Percentiles rank a stretch among this genome's conserved stretches.
Conservation (phyloP, 1,284 basidiomycete genomes). For the Coniophora puteana region DNA sequence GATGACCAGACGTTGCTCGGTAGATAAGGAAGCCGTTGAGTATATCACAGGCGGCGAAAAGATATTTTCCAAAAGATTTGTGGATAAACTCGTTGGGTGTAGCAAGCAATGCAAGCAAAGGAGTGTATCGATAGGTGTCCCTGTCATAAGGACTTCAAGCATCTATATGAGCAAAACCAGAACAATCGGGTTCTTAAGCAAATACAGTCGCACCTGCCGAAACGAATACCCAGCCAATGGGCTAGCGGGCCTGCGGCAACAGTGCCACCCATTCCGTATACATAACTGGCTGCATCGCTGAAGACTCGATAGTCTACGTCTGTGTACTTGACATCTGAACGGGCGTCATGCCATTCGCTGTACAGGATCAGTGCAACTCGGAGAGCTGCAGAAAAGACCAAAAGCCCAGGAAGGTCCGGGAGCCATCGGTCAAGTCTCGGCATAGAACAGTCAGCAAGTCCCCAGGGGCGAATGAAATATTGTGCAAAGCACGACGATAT, state of each 20-base stretch:
- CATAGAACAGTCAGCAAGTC: too few relatives aligned
- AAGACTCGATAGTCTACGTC: conserved; percentile 98
- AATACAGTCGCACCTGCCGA: conserved; percentile 65
- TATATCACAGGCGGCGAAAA: conserved; percentile 88
- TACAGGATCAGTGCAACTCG: conserved; percentile 76
- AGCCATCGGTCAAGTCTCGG: too few relatives aligned
- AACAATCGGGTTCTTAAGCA: conserved; percentile 17
- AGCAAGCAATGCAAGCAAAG: conserved; percentile 81
- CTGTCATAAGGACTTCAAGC: conserved; percentile 88
- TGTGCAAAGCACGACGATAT: too few relatives aligned
- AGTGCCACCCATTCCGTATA: conserved; percentile 41
- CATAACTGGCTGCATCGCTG: conserved; percentile 81
- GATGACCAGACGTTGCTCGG: too few relatives aligned
- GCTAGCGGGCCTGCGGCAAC: conserved; percentile 63
- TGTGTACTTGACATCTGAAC: conserved; percentile 88
- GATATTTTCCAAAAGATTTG: conserved; percentile 83
- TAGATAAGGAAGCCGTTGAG: conserved; percentile 80
- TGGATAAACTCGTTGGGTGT: conserved; percentile 80
- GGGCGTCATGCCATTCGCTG: conserved; percentile 85
- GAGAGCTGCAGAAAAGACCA: conserved; percentile 53
- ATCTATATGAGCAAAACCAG: conserved; percentile 5
- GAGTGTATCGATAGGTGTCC: conserved; percentile 96
- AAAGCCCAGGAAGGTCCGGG: too few relatives aligned
- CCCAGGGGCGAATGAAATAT: too few relatives aligned
- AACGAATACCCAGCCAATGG: conserved; percentile 25